Conservation (phyloP, 2,329 filamentous ascomycete genomes). For the Epichloe brachyelytri region DNA sequence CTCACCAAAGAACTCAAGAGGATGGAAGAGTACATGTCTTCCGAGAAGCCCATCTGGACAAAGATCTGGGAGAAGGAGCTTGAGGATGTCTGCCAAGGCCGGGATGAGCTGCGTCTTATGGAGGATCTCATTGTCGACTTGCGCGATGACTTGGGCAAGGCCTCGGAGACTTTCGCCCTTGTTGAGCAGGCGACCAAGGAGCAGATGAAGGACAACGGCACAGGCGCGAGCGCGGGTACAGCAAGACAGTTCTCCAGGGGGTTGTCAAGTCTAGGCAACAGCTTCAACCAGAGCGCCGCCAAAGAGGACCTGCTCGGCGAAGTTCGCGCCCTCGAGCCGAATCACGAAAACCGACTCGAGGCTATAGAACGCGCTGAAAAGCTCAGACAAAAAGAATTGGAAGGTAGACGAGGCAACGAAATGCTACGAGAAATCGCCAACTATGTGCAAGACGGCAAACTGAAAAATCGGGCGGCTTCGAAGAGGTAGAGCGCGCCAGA, state of each 20-base stretch:
- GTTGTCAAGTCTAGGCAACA: constrained; percentile 38
- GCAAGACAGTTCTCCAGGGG: constrained; percentile 45
- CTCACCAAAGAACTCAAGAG: constrained; percentile 81
- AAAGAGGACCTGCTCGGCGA: constrained; percentile 89
- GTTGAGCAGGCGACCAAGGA: constrained; percentile 98
- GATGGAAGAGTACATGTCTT: constrained; percentile 82
- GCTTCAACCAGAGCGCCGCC: constrained; percentile 59
- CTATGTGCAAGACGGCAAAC: constrained; percentile 79
- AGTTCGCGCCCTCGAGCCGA: constrained; percentile 83
- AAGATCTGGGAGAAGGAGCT: constrained; percentile 99
- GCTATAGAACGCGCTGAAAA: constrained; percentile 97
- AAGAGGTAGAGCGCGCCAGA: constrained; percentile 79
- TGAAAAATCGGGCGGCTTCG: constrained; percentile 95
- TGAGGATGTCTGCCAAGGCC: constrained; percentile 88
- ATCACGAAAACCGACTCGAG: constrained; percentile 85
- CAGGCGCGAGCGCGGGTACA: constrained; percentile 33
- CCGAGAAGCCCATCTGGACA: constrained; percentile 93
- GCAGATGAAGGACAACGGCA: constrained; percentile 67
- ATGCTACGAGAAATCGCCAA: constrained; percentile 73
- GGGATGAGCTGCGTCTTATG: constrained; percentile 88
- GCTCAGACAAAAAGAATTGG: constrained; percentile 76
- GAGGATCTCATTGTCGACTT: constrained; percentile 89
- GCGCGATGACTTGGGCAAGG: constrained; percentile 90
- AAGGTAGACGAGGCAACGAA: constrained; percentile 57
- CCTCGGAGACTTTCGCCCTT: constrained; percentile 80